phyloP scores from a whole-genome alignment of 2,329 filamentous ascomycete genomes.

The Fusarium sp. region DNA sequence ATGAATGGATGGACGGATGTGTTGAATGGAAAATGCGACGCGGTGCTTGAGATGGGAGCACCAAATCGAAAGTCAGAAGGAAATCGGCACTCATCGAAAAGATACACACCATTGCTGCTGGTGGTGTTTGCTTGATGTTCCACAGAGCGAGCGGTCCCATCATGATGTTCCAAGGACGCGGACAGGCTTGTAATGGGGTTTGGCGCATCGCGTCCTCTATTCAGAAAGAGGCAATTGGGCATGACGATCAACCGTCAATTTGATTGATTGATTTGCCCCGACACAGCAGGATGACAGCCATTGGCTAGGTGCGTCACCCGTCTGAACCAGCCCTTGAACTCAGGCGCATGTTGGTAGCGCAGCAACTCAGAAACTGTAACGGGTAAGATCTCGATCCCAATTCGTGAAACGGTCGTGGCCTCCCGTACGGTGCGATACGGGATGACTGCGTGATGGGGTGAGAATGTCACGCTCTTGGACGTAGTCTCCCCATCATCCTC shows the following conservation, averaged over 20 bases:
- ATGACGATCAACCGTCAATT: constrained; percentile 31
- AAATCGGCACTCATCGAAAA: background rate
- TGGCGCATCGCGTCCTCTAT: constrained; percentile 28
- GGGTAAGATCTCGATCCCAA: constrained; percentile 43
- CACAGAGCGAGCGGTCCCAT: constrained; percentile 18
- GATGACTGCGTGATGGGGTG: constrained; percentile 16
- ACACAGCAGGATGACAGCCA: constrained; percentile 16
- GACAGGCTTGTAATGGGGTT: constrained; percentile 19
- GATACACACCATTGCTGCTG: background rate
- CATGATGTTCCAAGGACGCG: constrained; percentile 29
- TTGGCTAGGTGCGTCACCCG: constrained; percentile 16
- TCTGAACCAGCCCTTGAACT: constrained; percentile 7
- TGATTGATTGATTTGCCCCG: constrained; percentile 30
- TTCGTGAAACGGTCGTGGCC: constrained; percentile 29
- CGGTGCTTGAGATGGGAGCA: background rate
- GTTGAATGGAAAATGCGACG: background rate
- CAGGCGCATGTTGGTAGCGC: constrained; percentile 19
- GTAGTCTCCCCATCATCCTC: constrained; percentile 18
- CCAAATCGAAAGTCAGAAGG: background rate
- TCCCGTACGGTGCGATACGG: background rate
- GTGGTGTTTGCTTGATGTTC: constrained; percentile 7
- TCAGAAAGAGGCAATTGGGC: constrained; percentile 18
- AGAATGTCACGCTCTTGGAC: constrained; percentile 23
- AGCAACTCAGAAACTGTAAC: constrained; percentile 23
- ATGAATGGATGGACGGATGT: background rate